Percentiles rank a stretch among this genome's conserved stretches.
Evolutionary conservation across 1,284 basidiomycete genomes (phyloP).

Genomic region (Cerioporus squamosus): DNA sequence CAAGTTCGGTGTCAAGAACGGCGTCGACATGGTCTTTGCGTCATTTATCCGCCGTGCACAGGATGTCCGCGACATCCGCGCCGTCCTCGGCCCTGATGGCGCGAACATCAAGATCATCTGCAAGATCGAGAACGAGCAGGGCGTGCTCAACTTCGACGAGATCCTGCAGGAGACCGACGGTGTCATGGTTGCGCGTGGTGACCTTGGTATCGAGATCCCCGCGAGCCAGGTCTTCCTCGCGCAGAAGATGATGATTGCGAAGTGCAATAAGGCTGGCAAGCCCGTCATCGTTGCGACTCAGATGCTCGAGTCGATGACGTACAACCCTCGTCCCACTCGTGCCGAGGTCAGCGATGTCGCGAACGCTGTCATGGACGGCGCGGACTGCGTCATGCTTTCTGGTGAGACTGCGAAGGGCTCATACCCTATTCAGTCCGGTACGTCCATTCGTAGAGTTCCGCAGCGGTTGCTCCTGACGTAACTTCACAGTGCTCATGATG

Average conservation of each 20-base stretch:
- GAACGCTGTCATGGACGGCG: conserved; percentile 95
- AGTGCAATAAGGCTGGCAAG: conserved; percentile 97
- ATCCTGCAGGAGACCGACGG: conserved; percentile 92
- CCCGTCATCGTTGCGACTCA: conserved; percentile 99
- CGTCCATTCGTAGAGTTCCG: conserved; percentile 32
- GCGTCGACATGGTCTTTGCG: conserved; percentile 98
- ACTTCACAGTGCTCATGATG: conserved; percentile 88
- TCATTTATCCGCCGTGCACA: conserved; percentile 95
- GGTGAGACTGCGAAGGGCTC: conserved; percentile 97
- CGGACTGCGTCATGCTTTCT: conserved; percentile 98
- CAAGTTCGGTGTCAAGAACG: conserved; percentile 94
- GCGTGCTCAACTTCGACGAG: conserved; percentile 97
- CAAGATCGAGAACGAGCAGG: conserved; percentile 99
- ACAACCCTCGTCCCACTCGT: conserved; percentile 96
- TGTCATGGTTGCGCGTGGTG: conserved; percentile 99
- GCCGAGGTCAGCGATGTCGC: conserved; percentile 98
- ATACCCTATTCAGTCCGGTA: conserved; percentile 93
- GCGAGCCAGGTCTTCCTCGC: conserved; percentile 97
- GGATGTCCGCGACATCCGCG: conserved; percentile 91
- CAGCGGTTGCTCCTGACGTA: conserved; percentile 17
- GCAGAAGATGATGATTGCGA: conserved; percentile 99
- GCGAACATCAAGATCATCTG: conserved; percentile 97
- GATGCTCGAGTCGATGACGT: conserved; percentile 99
- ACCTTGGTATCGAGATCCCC: conserved; percentile 97
- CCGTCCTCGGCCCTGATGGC: conserved; percentile 90